A percentile compares a stretch with the other conserved stretches of the same genome.
Conservation (phyloP, 106 monocot genomes). For the Acorus calamus region DNA sequence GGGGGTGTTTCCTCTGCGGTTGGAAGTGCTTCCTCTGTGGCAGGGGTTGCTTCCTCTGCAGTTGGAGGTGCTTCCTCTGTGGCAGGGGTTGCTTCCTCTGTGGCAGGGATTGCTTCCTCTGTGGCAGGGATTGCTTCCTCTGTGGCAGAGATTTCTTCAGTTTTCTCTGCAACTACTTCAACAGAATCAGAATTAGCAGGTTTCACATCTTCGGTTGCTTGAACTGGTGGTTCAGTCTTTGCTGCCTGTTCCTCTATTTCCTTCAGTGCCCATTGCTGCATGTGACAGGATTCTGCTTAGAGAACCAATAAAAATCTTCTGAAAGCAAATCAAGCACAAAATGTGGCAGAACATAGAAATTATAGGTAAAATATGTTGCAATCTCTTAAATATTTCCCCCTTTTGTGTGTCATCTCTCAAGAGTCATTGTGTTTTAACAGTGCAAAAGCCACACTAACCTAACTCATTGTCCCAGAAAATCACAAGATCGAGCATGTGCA, state of each 20-base stretch:
- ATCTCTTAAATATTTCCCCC: no score
- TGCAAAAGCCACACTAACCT: no score
- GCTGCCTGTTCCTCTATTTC: constrained; percentile 18
- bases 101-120: constrained; percentile 1
- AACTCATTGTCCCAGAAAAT: no score
- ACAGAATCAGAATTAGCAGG: constrained; percentile 12
- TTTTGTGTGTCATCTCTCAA: no score
- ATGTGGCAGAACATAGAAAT: not conserved
- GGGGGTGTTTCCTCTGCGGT: constrained; percentile 24
- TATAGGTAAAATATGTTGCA: not conserved
- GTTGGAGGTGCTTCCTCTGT: constrained; percentile 2
- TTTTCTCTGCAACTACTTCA: constrained; percentile 1
- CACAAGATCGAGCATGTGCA: no score
- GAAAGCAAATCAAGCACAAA: not conserved
- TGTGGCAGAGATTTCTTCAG: constrained; percentile 5
- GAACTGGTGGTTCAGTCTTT: constrained; percentile 10
- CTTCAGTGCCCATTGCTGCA: constrained; percentile 48
- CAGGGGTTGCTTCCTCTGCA: constrained; percentile 5
- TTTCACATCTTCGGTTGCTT: constrained; percentile 22
- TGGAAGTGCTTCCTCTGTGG: constrained; percentile 14
- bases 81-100: not conserved
- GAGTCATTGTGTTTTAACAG: no score
- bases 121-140: constrained; percentile 9
- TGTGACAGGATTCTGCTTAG: not conserved
- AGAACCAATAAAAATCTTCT: not conserved